phyloP scores from a whole-genome alignment of 192 early-diverging fungal species.

The Coemansia sp. region DNA sequence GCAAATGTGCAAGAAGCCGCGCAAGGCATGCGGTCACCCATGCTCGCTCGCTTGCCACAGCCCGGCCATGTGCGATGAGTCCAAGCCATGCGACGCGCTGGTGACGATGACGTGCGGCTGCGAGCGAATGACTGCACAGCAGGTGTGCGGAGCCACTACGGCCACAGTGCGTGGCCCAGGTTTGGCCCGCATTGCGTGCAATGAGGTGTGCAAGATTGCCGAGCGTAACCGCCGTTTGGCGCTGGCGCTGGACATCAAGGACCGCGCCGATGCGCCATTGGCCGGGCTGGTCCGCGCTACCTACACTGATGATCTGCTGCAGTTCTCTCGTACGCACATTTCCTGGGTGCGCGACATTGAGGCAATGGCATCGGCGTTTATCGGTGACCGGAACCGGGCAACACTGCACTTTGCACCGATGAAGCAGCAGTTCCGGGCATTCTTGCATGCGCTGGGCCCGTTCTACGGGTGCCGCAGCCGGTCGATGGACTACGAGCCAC shows the following conservation, averaged over 20 bases:
- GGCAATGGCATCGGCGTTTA: constrained; percentile 61
- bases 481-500: constrained; percentile 77
- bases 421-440: constrained; percentile 62
- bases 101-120: constrained; percentile 72
- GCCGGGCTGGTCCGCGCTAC: constrained; percentile 40
- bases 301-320: constrained; percentile 65
- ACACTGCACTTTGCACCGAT: constrained; percentile 67
- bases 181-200: constrained; percentile 62
- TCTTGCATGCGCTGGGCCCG: constrained; percentile 70
- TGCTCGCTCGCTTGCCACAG: constrained; percentile 77
- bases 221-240: constrained; percentile 81
- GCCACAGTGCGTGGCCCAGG: constrained; percentile 45
- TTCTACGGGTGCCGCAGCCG: constrained; percentile 70
- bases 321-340: constrained; percentile 62
- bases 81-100: constrained; percentile 61
- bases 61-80: constrained; percentile 71
- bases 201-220: constrained; percentile 73
- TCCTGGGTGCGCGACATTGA: constrained; percentile 72
- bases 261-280: constrained; percentile 42
- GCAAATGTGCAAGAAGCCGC: constrained; percentile 71
- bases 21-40: constrained; percentile 78
- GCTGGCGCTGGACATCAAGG: constrained; percentile 67
- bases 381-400: constrained; percentile 55
- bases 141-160: constrained; percentile 65
- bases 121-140: constrained; percentile 60